Evolutionary conservation across 2,329 filamentous ascomycete species (phyloP).

Genomic region (Metarhizium humberi): DNA sequence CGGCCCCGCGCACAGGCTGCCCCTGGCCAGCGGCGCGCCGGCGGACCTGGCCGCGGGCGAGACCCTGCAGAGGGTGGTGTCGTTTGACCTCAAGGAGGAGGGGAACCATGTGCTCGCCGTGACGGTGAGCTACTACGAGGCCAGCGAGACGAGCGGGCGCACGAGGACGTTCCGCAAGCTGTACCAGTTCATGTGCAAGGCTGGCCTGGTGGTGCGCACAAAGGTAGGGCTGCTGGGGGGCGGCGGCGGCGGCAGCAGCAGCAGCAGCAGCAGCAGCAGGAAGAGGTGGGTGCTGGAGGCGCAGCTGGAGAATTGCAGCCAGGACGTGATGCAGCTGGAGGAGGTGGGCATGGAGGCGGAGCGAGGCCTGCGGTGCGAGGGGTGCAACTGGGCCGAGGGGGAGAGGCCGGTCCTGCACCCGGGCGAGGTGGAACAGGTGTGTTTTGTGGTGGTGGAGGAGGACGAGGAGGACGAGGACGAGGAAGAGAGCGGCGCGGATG

Average conservation of each 20-base stretch:
- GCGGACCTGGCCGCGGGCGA: constrained; percentile 49
- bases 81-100: constrained; percentile 86
- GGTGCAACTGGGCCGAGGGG: constrained; percentile 46
- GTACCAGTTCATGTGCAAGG: constrained; percentile 93
- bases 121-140: constrained; percentile 90
- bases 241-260: not conserved
- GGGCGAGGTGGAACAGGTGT: constrained; percentile 56
- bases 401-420: constrained; percentile 48
- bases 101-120: constrained; percentile 90
- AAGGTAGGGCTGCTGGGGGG: constrained; percentile 61
- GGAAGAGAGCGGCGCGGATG: constrained; percentile 17
- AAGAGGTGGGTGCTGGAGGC: constrained; percentile 73
- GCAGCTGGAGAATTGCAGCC: constrained; percentile 89
- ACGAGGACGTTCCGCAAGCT: constrained; percentile 86
- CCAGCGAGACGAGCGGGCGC: constrained; percentile 57
- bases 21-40: constrained; percentile 31
- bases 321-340: constrained; percentile 73
- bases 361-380: constrained; percentile 38
- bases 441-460: constrained; percentile 46
- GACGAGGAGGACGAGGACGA: constrained; percentile 35
- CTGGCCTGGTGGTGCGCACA: constrained; percentile 80
- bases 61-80: constrained; percentile 72
- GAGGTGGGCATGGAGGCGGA: constrained; percentile 46
- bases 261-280: constrained; percentile 8
- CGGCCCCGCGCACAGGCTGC: constrained; percentile 50